These are phyloP conservation scores for Hirschioporus abietinus DNA, from an alignment of 768 basidiomycete species.

Conservation along the genomic window DNA sequence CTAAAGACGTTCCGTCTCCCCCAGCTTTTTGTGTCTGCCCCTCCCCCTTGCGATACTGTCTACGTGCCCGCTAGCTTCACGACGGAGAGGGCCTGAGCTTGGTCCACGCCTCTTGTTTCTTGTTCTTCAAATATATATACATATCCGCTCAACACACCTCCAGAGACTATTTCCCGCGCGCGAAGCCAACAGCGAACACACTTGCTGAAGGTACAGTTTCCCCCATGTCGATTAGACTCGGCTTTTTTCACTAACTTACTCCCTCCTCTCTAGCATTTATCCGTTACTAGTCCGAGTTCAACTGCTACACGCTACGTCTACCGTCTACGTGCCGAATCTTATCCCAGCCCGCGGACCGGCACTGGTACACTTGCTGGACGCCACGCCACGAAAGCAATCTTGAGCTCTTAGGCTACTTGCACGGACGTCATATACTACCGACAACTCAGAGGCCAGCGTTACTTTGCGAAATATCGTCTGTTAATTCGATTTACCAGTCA, in stretches of 20 bases:
- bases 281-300: background rate
- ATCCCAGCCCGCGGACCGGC: background rate
- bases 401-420: too few relatives aligned
- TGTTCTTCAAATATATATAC: background rate
- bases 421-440: too few relatives aligned
- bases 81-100: too few relatives aligned
- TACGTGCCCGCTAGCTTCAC: too few relatives aligned
- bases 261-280: background rate
- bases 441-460: too few relatives aligned
- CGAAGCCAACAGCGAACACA: background rate
- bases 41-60: too few relatives aligned
- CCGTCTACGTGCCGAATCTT: background rate
- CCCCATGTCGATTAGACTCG: background rate
- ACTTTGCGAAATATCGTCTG: too few relatives aligned
- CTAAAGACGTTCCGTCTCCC: background rate
- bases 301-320: background rate
- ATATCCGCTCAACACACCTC: background rate
- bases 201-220: background rate
- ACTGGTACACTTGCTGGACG: background rate
- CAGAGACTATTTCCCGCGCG: background rate
- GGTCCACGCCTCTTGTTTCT: background rate
- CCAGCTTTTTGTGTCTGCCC: too few relatives aligned
- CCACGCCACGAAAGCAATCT: background rate
- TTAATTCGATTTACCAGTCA: too few relatives aligned
- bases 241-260: background rate